These are phyloP conservation scores for Solanum rostratum DNA, from an alignment of 257 asterid species.

Conservation along the genomic window DNA sequence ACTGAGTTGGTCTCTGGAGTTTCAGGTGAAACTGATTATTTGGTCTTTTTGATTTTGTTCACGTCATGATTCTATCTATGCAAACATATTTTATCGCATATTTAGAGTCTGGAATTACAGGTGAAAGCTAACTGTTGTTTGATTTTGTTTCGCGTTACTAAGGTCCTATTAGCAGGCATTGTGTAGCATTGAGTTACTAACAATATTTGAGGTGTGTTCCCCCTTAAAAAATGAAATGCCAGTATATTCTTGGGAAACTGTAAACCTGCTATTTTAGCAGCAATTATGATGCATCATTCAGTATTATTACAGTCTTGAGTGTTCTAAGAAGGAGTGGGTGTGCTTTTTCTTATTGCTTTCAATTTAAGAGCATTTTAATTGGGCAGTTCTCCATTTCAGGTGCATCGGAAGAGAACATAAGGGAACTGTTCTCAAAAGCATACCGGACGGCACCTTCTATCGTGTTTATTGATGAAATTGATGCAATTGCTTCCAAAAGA, in stretches of 20 bases:
- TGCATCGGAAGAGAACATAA: constrained; percentile 79
- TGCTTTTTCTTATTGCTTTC: neutral
- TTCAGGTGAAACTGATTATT: constrained; percentile 23
- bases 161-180: neutral
- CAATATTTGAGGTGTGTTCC: neutral
- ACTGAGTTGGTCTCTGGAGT: constrained; percentile 91
- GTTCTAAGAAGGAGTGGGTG: neutral
- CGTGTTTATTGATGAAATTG: constrained; percentile 90
- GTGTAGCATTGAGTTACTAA: neutral
- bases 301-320: neutral
- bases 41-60: neutral
- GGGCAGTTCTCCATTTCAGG: constrained; percentile 27
- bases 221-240: neutral
- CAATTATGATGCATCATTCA: neutral
- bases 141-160: neutral
- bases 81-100: neutral
- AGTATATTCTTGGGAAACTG: neutral
- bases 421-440: constrained; percentile 73
- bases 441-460: constrained; percentile 84
- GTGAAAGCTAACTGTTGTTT: neutral
- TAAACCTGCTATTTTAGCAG: neutral
- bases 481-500: constrained; percentile 86
- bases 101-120: neutral
- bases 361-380: neutral
- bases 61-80: neutral